These are phyloP conservation scores for Alliaria petiolata DNA, from an alignment of 345 rosid genomes.

Conservation along the genomic window DNA sequence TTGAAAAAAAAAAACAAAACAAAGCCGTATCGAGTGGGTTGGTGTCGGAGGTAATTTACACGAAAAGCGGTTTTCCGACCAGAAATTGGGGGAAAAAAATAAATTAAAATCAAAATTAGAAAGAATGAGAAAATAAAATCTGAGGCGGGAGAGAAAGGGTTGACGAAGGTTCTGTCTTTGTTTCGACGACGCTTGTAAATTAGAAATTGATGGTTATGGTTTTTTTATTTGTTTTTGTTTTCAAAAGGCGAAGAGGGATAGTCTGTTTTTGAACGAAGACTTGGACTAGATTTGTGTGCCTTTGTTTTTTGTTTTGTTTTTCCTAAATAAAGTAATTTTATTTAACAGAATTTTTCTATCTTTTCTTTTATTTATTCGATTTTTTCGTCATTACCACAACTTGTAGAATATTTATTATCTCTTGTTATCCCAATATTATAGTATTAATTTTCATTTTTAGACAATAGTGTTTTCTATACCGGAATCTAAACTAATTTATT, in stretches of 20 bases:
- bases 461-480: no score
- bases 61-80: constrained; percentile 30
- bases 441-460: no score
- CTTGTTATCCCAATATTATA: neutral
- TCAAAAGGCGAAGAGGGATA: constrained; percentile 2
- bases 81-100: neutral
- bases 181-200: constrained; percentile 17
- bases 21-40: constrained; percentile 8
- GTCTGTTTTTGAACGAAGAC: constrained; percentile 26
- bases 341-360: constrained; percentile 1
- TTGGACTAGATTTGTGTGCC: constrained; percentile 32
- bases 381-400: constrained; percentile 12
- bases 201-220: constrained; percentile 22
- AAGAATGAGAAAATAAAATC: neutral
- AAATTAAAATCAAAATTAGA: neutral
- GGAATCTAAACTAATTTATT: no score
- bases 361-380: neutral
- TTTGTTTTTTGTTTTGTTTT: constrained; percentile 1
- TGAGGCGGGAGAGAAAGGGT: constrained; percentile 41
- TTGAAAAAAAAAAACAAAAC: neutral
- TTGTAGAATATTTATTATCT: constrained; percentile 8
- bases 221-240: neutral
- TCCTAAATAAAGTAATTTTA: constrained; percentile 22
- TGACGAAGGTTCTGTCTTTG: constrained; percentile 31
- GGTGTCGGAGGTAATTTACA: neutral